phyloP scores from a whole-genome alignment of 2,329 filamentous ascomycete species.

The Ophiostoma himal-ulmi region DNA sequence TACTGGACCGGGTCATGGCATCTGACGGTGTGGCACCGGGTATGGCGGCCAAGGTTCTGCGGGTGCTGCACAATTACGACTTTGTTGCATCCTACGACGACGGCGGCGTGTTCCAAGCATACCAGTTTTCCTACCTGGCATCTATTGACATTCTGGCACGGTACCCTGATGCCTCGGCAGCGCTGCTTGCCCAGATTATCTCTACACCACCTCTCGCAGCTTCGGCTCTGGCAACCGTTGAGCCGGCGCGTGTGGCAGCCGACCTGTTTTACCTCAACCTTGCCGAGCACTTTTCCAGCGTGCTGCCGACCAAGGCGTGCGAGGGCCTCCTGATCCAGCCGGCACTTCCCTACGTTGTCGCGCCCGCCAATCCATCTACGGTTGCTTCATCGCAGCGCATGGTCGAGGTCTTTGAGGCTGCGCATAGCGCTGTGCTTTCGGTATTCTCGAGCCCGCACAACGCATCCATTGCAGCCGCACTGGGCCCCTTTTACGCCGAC shows the following conservation, averaged over 20 bases:
- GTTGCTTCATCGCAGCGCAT: constrained; percentile 41
- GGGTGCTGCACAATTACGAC: constrained; percentile 68
- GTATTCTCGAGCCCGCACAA: constrained; percentile 76
- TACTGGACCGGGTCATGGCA: constrained; percentile 46
- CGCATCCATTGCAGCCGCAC: constrained; percentile 59
- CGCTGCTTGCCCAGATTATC: constrained; percentile 60
- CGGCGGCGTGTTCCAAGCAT: constrained; percentile 70
- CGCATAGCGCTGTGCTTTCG: constrained; percentile 75
- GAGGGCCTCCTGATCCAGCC: constrained; percentile 69
- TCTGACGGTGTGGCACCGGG: constrained; percentile 48
- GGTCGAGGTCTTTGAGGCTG: constrained; percentile 71
- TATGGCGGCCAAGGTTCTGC: constrained; percentile 65
- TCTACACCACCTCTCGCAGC: neutral
- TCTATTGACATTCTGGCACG: constrained; percentile 74
- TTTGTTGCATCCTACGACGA: constrained; percentile 75
- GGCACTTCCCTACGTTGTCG: constrained; percentile 64
- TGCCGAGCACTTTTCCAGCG: constrained; percentile 73
- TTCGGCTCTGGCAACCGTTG: constrained; percentile 35
- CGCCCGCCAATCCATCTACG: constrained; percentile 27
- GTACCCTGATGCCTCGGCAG: constrained; percentile 59
- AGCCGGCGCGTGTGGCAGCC: constrained; percentile 41
- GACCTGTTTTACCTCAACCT: constrained; percentile 85
- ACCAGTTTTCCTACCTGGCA: constrained; percentile 75
- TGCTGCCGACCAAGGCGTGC: constrained; percentile 59
- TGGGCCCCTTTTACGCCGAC: constrained; percentile 79